Percentiles rank a stretch among this genome's conserved stretches.
These are phyloP conservation scores for Cylindrotheca closterium DNA, from an alignment of 108 stramenopile genomes.

Conservation along the genomic window DNA sequence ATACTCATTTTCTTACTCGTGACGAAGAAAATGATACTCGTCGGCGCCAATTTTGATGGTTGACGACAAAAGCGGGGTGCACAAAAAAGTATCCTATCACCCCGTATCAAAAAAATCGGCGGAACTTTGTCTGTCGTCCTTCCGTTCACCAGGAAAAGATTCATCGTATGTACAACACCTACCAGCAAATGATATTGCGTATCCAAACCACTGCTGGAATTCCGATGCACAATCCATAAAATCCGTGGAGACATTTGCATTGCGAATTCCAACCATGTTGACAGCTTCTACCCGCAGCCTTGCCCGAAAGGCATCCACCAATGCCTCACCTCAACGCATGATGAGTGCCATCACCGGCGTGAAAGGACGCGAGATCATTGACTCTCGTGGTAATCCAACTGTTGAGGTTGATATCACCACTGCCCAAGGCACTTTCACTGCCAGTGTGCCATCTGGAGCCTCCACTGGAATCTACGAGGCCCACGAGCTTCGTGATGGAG, in stretches of 20 bases:
- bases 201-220: too few species aligned
- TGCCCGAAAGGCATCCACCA: slow-evolving; percentile 16
- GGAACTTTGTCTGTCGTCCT: too few species aligned
- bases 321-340: slow-evolving; percentile 26
- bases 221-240: too few species aligned
- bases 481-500: slow-evolving; percentile 97
- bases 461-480: slow-evolving; percentile 98
- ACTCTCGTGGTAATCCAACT: slow-evolving; percentile 99
- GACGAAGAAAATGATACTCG: background rate
- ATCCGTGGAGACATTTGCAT: too few species aligned
- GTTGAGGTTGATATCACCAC: slow-evolving; percentile 95
- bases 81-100: too few species aligned
- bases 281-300: slow-evolving; percentile 29
- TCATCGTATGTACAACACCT: too few species aligned
- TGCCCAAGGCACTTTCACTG: slow-evolving; percentile 80
- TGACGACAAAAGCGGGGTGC: too few species aligned
- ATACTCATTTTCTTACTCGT: slow-evolving; percentile 18
- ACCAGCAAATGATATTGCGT: too few species aligned
- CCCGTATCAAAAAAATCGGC: too few species aligned
- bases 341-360: slow-evolving; percentile 86
- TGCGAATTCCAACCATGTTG: slow-evolving; percentile 35
- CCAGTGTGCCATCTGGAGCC: slow-evolving; percentile 96
- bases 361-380: slow-evolving; percentile 95
- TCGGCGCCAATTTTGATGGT: too few species aligned
- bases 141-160: too few species aligned